A percentile compares a stretch with the other conserved stretches of the same genome.
phyloP scores from a whole-genome alignment of 352 stramenopile genomes.

The Globisporangium nodosum region DNA sequence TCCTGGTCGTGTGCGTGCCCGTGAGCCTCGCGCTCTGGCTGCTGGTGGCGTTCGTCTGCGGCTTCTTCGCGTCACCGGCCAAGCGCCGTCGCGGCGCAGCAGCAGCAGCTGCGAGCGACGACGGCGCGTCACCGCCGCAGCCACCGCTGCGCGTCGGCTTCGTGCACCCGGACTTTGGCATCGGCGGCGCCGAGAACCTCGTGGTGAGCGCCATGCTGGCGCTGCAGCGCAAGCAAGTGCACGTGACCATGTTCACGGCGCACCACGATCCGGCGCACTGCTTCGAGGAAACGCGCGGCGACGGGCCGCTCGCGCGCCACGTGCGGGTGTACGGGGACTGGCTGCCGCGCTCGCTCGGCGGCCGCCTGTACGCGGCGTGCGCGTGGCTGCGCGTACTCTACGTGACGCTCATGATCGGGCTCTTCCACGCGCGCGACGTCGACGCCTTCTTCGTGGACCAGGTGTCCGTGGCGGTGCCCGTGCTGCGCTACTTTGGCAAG shows the following conservation, averaged over 20 bases:
- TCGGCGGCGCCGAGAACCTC: conserved; percentile 95
- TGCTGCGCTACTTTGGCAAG: conserved; percentile 63
- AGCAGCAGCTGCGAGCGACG: not conserved
- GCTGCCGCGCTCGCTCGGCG: conserved; percentile 88
- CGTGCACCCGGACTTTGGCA: conserved; percentile 97
- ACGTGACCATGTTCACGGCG: conserved; percentile 94
- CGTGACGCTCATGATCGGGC: conserved; percentile 66
- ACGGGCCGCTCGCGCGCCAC: conserved; percentile 64
- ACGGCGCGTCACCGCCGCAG: not conserved
- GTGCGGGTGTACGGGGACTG: conserved; percentile 92
- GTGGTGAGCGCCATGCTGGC: conserved; percentile 90
- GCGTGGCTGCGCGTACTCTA: conserved; percentile 93
- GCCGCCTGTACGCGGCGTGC: conserved; percentile 90
- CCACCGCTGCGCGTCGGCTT: conserved; percentile 84
- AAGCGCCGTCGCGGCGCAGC: not conserved
- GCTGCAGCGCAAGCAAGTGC: conserved; percentile 73
- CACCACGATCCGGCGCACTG: conserved; percentile 94
- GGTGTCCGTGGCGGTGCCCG: conserved; percentile 72
- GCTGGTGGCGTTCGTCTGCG: conserved; percentile 9
- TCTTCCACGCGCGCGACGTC: conserved; percentile 36
- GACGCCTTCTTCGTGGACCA: conserved; percentile 83
- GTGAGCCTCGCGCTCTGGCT: conserved; percentile 10
- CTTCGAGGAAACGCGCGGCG: conserved; percentile 91
- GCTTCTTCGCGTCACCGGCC: conserved; percentile 8
- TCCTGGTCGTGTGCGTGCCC: conserved; percentile 11